Evolutionary conservation across 164 flowering plant species (phyloP), one percentile per base, ranked within the genome.

Genomic region (Liquidambar formosana): DNA sequence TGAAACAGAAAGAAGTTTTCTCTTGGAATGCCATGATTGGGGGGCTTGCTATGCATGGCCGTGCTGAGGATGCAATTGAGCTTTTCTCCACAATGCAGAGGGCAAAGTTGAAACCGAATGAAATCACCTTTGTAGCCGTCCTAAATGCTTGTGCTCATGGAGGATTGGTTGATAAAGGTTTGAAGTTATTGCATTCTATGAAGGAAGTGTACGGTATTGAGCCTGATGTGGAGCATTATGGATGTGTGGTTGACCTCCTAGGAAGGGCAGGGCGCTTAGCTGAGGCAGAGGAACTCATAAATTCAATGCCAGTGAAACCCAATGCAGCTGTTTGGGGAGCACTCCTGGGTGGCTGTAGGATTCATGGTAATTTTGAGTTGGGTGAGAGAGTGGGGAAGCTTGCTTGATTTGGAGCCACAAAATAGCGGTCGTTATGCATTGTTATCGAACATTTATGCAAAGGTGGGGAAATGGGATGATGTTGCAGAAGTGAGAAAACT

Each of bases 1-100:
- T 76, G 78, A 75, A 64, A 19, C 18, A 27, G 25, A 82, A 75
- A 69, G 81, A 77, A 54, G 77, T 80, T 5, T 76, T 58, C 60
- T 26, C 78, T 51, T 84, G 85, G 85, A 84, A 76, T 78, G 83
- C 84, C 19, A 74, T 82, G 76, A 80, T 84, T 47, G 73, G 76
- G 0, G 81, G 85, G 59, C 75, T 82, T 49, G 88, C 85, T 5
- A 76, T 82, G 72, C 77, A 84, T 12, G 85, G 85, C 13, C 69
- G 69, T 2, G 82, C 76, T 10, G 33, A 74, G 26, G 81, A 80
- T 69, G 82, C 81, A 12, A 60, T 78, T 27, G 73, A 71, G 13
- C 65, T 78, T 22, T 80, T 84, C 63, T 45, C 38, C 14, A 64
- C 63, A 41, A 82, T 84, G 85, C 65, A 49, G 56, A 58, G 43